Conservation (phyloP, 2,329 filamentous ascomycete genomes). For the Colletotrichum abscissum region DNA sequence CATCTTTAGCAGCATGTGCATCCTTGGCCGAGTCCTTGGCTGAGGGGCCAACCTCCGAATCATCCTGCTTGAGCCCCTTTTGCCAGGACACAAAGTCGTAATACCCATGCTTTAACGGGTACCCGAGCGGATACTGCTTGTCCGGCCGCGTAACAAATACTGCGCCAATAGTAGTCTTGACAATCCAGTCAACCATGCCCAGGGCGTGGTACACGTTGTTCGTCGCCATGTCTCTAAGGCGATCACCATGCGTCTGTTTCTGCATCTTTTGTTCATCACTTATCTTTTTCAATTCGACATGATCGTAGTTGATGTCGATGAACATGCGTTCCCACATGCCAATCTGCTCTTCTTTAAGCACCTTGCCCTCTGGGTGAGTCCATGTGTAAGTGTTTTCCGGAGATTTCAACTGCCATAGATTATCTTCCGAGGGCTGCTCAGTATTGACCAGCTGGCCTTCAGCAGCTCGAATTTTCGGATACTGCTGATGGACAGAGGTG, state of each 20-base stretch:
- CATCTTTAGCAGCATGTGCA: not conserved
- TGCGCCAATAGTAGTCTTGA: not conserved
- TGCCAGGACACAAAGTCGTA: not conserved
- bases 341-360: conserved; percentile 34
- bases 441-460: conserved; percentile 9
- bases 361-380: not conserved
- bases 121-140: not conserved
- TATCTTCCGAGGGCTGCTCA: conserved; percentile 31
- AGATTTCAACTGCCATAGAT: conserved; percentile 26
- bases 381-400: conserved; percentile 32
- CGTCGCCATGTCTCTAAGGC: not conserved
- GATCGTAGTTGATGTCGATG: conserved; percentile 34
- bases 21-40: too few relatives aligned
- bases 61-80: not conserved
- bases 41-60: not conserved
- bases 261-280: not conserved
- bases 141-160: not conserved
- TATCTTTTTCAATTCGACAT: not conserved
- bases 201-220: not conserved
- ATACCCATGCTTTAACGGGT: not conserved
- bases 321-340: conserved; percentile 39
- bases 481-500: not conserved
- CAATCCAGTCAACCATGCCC: not conserved
- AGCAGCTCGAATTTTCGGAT: not conserved
- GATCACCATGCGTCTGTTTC: not conserved